These are phyloP conservation scores for Pythium plurisporium DNA, from an alignment of 352 stramenopile species.

Conservation along the genomic window DNA sequence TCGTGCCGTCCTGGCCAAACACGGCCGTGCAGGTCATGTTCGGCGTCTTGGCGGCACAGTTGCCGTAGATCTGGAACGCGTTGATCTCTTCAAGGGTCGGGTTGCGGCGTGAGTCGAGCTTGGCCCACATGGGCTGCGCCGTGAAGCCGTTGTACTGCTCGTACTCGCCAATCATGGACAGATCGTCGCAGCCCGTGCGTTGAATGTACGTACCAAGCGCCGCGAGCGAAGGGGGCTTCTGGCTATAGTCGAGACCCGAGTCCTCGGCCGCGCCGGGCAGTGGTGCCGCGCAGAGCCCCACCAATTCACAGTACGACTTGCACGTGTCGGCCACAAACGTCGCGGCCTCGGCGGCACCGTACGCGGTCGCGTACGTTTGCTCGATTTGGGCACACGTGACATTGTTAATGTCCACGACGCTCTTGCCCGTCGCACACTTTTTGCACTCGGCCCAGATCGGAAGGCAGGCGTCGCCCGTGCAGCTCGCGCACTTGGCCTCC, in stretches of 20 bases:
- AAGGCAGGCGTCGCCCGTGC: constrained; percentile 26
- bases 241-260: constrained; percentile 57
- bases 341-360: constrained; percentile 17
- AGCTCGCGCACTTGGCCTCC: constrained; percentile 38
- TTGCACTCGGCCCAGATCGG: constrained; percentile 33
- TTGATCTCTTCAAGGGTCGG: constrained; percentile 56
- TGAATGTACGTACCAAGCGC: constrained; percentile 45
- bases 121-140: constrained; percentile 41
- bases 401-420: constrained; percentile 29
- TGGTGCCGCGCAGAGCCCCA: constrained; percentile 56
- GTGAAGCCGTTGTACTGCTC: constrained; percentile 56
- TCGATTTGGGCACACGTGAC: constrained; percentile 26
- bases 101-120: constrained; percentile 48
- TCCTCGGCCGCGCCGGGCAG: constrained; percentile 50
- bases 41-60: constrained; percentile 37
- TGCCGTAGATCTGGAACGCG: constrained; percentile 46
- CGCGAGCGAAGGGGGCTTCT: constrained; percentile 26
- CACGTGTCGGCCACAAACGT: constrained; percentile 27
- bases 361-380: constrained; percentile 22
- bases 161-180: constrained; percentile 52
- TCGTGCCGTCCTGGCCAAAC: constrained; percentile 38
- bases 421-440: constrained; percentile 22
- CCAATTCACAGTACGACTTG: constrained; percentile 29
- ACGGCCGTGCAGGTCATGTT: constrained; percentile 62
- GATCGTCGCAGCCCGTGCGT: constrained; percentile 65